These are phyloP conservation scores for Cryptosporidium viatorum DNA, from an alignment of 169 alveolate species.

Conservation along the genomic window DNA sequence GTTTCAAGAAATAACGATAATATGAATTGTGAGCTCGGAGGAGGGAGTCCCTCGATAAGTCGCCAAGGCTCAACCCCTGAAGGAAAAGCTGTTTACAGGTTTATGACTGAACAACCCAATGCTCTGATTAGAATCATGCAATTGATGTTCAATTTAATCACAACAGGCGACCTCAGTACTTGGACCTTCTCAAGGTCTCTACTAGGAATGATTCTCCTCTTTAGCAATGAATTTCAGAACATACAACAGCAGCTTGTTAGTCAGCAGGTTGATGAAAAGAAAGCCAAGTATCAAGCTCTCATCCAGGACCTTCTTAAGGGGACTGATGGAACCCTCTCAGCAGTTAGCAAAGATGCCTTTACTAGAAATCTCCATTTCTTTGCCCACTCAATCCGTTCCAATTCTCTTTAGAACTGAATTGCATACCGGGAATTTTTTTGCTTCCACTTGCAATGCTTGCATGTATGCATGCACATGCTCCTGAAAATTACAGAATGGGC, in stretches of 20 bases:
- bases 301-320: conserved; percentile 68
- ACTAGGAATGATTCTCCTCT: conserved; percentile 88
- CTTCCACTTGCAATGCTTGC: neutral
- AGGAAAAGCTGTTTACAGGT: conserved; percentile 82
- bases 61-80: conserved; percentile 51
- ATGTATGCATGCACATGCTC: conserved; percentile 44
- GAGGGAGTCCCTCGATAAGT: neutral
- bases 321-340: conserved; percentile 68
- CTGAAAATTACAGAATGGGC: conserved; percentile 14
- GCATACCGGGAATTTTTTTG: neutral
- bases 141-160: conserved; percentile 85
- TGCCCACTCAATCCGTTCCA: conserved; percentile 67
- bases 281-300: conserved; percentile 78
- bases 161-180: conserved; percentile 83
- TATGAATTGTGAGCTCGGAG: conserved; percentile 21
- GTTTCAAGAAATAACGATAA: conserved; percentile 1
- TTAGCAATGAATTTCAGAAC: conserved; percentile 82
- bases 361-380: conserved; percentile 71
- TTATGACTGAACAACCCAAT: conserved; percentile 84
- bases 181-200: conserved; percentile 92
- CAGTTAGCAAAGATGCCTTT: conserved; percentile 73
- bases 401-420: conserved; percentile 22
- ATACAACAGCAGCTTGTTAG: conserved; percentile 83
- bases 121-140: conserved; percentile 84
- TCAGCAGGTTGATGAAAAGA: conserved; percentile 85